These are phyloP conservation scores for Vairimorpha necatrix DNA, from an alignment of 371 early-diverging fungal species.

Conservation along the genomic window DNA sequence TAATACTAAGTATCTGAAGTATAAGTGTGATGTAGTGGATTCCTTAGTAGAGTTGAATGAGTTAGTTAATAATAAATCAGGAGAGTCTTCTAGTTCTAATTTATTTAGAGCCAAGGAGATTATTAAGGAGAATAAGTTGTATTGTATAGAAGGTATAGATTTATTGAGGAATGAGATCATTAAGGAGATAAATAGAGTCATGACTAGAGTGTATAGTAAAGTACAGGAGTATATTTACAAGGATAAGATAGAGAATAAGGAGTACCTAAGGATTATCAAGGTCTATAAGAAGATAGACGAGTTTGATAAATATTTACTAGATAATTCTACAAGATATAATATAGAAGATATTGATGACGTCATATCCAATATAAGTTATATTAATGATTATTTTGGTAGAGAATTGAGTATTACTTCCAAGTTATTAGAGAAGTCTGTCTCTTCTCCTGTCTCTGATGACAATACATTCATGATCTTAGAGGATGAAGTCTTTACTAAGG, in stretches of 20 bases:
- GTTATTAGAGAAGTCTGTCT: background rate
- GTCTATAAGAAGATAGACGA: constrained; percentile 9
- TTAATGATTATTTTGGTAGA: background rate
- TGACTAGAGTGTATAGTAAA: constrained; percentile 6
- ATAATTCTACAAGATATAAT: constrained; percentile 18
- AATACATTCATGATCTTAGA: background rate
- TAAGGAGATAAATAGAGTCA: constrained; percentile 12
- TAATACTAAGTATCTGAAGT: constrained; percentile 19
- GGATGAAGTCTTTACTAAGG: background rate
- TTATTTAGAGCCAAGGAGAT: constrained; percentile 17
- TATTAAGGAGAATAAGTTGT: constrained; percentile 27
- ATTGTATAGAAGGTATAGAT: constrained; percentile 17
- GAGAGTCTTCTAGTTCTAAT: background rate
- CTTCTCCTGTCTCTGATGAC: background rate
- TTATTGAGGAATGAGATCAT: constrained; percentile 16
- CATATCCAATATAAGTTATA: constrained; percentile 1
- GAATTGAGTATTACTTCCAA: background rate
- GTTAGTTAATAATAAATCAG: background rate
- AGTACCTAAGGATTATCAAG: constrained; percentile 30
- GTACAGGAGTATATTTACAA: constrained; percentile 37
- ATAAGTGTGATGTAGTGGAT: constrained; percentile 40
- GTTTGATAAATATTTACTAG: constrained; percentile 26
- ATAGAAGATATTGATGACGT: background rate
- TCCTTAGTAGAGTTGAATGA: constrained; percentile 14
- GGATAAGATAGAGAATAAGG: constrained; percentile 39